Evolutionary conservation across 768 basidiomycete species (phyloP).

Genomic region (Rhizopogon rudus): DNA sequence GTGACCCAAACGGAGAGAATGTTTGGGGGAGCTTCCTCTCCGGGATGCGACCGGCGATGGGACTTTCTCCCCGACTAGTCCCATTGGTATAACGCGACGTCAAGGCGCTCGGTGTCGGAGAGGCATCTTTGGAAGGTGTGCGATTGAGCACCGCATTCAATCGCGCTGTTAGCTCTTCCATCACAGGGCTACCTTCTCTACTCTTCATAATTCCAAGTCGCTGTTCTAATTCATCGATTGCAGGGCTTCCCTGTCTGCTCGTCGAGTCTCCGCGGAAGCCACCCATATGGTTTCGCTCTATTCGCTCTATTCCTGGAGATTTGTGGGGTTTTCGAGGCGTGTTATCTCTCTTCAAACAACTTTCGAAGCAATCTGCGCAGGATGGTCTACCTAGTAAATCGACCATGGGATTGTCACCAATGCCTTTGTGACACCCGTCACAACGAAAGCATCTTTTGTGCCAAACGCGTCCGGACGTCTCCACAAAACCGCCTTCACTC

Average conservation of each 20-base stretch:
- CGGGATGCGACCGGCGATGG: slow-evolving; percentile 20
- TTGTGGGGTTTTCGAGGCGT: slow-evolving; percentile 37
- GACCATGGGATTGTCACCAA: slow-evolving; percentile 73
- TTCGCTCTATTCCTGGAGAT: slow-evolving; percentile 20
- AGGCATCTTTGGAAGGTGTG: slow-evolving; percentile 24
- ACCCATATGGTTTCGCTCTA: slow-evolving; percentile 37
- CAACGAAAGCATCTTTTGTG: slow-evolving; percentile 81
- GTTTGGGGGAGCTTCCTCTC: slow-evolving; percentile 15
- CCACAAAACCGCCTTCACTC: slow-evolving; percentile 73
- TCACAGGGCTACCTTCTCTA: slow-evolving; percentile 49
- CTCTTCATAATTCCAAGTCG: slow-evolving; percentile 52
- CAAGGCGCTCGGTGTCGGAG: slow-evolving; percentile 16
- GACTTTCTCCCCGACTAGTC: slow-evolving; percentile 11
- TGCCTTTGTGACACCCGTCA: slow-evolving; percentile 63
- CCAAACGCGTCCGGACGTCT: slow-evolving; percentile 68
- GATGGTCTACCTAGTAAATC: slow-evolving; percentile 80
- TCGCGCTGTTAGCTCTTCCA: slow-evolving; percentile 45
- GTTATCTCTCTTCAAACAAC: slow-evolving; percentile 53
- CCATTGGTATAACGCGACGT: slow-evolving; percentile 18
- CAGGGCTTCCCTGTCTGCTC: slow-evolving; percentile 52
- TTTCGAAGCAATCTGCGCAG: slow-evolving; percentile 79
- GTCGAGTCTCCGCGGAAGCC: slow-evolving; percentile 37
- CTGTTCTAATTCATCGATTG: slow-evolving; percentile 60
- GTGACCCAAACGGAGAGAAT: neutral
- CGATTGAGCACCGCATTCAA: slow-evolving; percentile 36